These are phyloP conservation scores for Chaetomiaceae sp. DNA, from an alignment of 2,329 filamentous ascomycete species.

Conservation along the genomic window DNA sequence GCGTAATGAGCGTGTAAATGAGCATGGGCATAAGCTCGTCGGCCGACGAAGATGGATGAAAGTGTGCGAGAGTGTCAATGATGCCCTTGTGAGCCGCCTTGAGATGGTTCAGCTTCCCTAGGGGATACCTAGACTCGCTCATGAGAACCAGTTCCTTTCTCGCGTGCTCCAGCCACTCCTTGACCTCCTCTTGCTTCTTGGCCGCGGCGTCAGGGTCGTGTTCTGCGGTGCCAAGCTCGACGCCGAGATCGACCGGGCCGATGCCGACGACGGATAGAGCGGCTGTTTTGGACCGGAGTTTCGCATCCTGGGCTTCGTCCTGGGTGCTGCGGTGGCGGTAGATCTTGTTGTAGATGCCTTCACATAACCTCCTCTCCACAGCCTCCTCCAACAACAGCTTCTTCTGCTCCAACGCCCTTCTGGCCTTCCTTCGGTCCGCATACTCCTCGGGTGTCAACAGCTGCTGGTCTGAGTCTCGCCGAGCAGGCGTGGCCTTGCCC, in stretches of 20 bases:
- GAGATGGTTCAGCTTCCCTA: conserved; percentile 85
- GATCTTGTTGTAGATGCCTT: conserved; percentile 79
- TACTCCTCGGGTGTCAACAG: conserved; percentile 90
- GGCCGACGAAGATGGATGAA: conserved; percentile 77
- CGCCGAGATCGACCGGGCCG: conserved; percentile 75
- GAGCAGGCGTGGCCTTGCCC: conserved; percentile 36
- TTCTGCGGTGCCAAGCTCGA: conserved; percentile 60
- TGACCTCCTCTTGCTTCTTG: conserved; percentile 63
- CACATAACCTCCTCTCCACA: conserved; percentile 79
- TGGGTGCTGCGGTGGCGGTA: conserved; percentile 89
- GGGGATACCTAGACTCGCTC: conserved; percentile 79
- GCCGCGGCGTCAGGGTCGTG: conserved; percentile 53
- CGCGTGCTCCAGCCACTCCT: conserved; percentile 66
- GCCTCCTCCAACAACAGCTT: conserved; percentile 77
- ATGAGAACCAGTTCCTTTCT: conserved; percentile 69
- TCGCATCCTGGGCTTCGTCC: conserved; percentile 92
- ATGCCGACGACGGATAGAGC: conserved; percentile 89
- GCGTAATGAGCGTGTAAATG: conserved; percentile 92
- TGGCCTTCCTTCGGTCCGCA: conserved; percentile 69
- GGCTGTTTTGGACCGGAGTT: conserved; percentile 88
- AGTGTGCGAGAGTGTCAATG: conserved; percentile 72
- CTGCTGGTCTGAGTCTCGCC: conserved; percentile 58
- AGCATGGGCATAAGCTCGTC: conserved; percentile 96
- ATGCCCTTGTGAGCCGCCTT: conserved; percentile 90
- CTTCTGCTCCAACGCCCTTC: conserved; percentile 74